phyloP scores from a whole-genome alignment of 768 basidiomycete species.

The Leccinum variicolor region DNA sequence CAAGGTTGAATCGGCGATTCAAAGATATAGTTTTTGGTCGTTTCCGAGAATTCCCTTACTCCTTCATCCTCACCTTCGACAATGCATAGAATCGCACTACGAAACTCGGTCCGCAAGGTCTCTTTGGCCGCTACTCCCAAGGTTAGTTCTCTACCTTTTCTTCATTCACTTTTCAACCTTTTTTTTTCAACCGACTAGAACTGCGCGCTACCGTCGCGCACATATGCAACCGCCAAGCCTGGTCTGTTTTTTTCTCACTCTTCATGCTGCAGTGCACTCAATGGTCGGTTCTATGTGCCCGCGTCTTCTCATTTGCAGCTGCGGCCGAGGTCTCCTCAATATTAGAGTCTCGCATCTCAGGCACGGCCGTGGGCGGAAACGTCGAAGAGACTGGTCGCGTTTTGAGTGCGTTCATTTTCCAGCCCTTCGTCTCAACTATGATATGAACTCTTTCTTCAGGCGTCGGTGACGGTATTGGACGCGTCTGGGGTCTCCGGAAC shows the following conservation, averaged over 20 bases:
- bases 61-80: slow-evolving; percentile 45
- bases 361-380: slow-evolving; percentile 85
- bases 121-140: slow-evolving; percentile 64
- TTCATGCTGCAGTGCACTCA: slow-evolving; percentile 4
- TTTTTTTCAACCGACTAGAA: slow-evolving; percentile 29
- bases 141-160: slow-evolving; percentile 38
- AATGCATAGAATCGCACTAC: slow-evolving; percentile 84
- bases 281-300: slow-evolving; percentile 10
- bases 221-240: slow-evolving; percentile 98
- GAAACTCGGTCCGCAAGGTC: slow-evolving; percentile 78
- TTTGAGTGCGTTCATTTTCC: slow-evolving; percentile 64
- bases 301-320: slow-evolving; percentile 44
- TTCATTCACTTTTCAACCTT: slow-evolving; percentile 2
- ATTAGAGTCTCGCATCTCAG: slow-evolving; percentile 97
- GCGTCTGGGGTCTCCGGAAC: slow-evolving; percentile 98
- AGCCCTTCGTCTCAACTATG: neutral
- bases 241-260: slow-evolving; percentile 48
- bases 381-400: slow-evolving; percentile 99
- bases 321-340: slow-evolving; percentile 99
- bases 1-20: slow-evolving; percentile 28
- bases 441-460: slow-evolving; percentile 43
- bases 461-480: slow-evolving; percentile 99
- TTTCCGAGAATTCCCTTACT: slow-evolving; percentile 36
- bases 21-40: slow-evolving; percentile 32
- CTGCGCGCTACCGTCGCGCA: slow-evolving; percentile 56